phyloP scores from a whole-genome alignment of 176 grass and related monocot genomes.

The Phragmites australis region DNA sequence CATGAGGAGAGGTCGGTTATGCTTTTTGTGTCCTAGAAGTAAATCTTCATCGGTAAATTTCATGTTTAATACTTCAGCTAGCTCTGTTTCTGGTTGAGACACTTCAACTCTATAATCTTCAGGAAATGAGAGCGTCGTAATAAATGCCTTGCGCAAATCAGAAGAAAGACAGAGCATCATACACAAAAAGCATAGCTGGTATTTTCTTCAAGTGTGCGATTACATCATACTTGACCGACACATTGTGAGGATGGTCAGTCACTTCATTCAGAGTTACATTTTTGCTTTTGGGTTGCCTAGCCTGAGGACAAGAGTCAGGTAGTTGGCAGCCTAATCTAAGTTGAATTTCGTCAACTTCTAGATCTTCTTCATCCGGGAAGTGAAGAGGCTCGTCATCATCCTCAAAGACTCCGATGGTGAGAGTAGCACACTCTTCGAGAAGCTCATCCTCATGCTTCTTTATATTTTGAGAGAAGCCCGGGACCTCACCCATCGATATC shows the following conservation, averaged over 20 bases:
- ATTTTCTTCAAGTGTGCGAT: conserved; percentile 7
- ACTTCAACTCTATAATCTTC: conserved; percentile 6
- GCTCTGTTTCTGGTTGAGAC: background rate
- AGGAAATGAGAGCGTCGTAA: background rate
- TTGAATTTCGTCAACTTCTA: background rate
- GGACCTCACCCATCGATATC: background rate
- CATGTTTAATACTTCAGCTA: background rate
- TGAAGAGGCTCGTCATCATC: background rate
- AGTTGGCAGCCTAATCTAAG: conserved; percentile 5
- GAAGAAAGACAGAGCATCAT: background rate
- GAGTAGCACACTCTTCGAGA: background rate
- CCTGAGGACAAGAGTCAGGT: background rate
- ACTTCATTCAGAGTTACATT: background rate
- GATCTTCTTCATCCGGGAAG: background rate
- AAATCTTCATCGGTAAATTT: background rate
- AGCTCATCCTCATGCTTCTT: background rate
- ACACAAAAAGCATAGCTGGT: conserved; percentile 14
- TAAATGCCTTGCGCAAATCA: background rate
- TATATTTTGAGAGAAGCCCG: background rate
- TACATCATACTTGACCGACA: conserved; percentile 14
- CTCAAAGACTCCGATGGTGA: background rate
- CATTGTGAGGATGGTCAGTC: background rate
- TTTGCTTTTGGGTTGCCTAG: no score
- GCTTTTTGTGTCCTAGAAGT: background rate
- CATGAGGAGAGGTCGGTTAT: background rate